Base-by-base conservation (phyloP, 2,329 filamentous ascomycete genomes). In the Claviceps cyperi region DNA sequence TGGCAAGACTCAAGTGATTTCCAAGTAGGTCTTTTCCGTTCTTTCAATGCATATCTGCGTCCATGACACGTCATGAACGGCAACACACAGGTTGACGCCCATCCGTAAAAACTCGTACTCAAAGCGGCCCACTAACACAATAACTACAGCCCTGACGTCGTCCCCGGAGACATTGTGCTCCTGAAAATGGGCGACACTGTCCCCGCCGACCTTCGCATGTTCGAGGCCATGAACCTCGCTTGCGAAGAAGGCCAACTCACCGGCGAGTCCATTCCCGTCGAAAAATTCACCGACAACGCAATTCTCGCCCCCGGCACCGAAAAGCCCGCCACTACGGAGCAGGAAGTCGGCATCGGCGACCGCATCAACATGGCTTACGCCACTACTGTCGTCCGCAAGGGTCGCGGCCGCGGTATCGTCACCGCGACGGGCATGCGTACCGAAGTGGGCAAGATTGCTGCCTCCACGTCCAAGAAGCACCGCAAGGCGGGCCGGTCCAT, bases 231-330 rank as follows among this genome's bases (percentile, higher is more conserved):
- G 77, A 91, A 92, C 62, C 73, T 89, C 44, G 80, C 81, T 53
- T 87, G 84, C 59, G 87, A 94, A 57, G 84, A 89, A 64, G 81
- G 83, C 44, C 79, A 84, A 47, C 74, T 89, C 43, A 89, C 85
- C 6, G 85, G 85, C 59, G 85, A 90, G 64, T 84, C 84, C 4
- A 70, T 84, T 15, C 81, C 84, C 6, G 81, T 85, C 24, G 78
- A 81, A 61, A 84, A 89, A 68, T 72, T 76, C 43, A 69, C 74
- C 21, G 71, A 77, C 19, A 71, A 72, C 57, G 65, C 68, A 52
- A 72, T 76, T 22, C 49, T 58, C 6, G 61, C 66, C 6, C 70
- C 69, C 3, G 70, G 59, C 57, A 71, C 62, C 60, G 80, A 66
- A 63, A 77, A 60, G 51, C 57, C 56, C 3, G 73, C 70, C 46